phyloP scores from a whole-genome alignment of 2,329 filamentous ascomycete genomes.

The Cercospora citrullina region DNA sequence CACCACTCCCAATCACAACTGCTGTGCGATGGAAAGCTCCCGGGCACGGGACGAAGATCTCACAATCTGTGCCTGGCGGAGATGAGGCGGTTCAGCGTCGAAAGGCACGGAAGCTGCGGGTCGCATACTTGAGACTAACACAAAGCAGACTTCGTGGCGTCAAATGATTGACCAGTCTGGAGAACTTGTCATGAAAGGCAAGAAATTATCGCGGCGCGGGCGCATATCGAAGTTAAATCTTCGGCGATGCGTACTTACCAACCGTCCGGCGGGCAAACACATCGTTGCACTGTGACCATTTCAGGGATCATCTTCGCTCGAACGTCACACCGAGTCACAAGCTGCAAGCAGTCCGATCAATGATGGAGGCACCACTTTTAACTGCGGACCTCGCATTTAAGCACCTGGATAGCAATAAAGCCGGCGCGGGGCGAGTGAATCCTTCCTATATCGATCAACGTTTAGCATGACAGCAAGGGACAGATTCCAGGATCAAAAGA shows the following conservation, averaged over 20 bases:
- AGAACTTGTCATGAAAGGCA: neutral
- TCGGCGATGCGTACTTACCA: neutral
- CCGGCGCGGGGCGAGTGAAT: neutral
- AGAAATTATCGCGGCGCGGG: neutral
- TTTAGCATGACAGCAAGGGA: neutral
- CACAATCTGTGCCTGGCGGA: neutral
- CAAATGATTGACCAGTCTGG: neutral
- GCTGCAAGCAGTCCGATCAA: neutral
- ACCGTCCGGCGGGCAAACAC: neutral
- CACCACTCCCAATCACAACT: neutral
- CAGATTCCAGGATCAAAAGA: too few relatives aligned
- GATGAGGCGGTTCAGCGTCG: neutral
- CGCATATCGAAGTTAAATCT: too few relatives aligned
- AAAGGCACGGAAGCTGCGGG: neutral
- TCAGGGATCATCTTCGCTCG: neutral
- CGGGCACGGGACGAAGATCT: neutral
- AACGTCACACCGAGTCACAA: neutral
- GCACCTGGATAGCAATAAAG: neutral
- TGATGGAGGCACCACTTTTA: neutral
- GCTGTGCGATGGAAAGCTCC: neutral
- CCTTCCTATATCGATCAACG: neutral
- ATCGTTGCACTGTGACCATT: neutral
- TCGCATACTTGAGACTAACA: neutral
- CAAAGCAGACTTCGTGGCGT: neutral
- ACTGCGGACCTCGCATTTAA: neutral